These are phyloP conservation scores for Rhizophlyctis rosea DNA, from an alignment of 192 early-diverging fungal genomes.

Conservation along the genomic window DNA sequence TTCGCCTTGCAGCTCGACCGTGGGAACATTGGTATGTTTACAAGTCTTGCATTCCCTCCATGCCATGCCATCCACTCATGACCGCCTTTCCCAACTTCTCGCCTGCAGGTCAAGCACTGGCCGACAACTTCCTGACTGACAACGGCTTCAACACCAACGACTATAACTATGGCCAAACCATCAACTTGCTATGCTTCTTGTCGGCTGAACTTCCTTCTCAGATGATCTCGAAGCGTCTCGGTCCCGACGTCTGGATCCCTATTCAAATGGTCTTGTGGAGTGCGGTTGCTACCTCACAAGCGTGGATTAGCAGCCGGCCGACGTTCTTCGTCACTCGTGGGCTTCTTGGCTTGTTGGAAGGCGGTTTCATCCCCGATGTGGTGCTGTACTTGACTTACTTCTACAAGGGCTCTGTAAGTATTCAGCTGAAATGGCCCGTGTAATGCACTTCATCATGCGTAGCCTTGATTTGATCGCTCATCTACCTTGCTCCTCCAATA, in stretches of 20 bases:
- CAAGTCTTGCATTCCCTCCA: no score
- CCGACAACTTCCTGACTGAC: constrained; percentile 39
- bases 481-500: neutral
- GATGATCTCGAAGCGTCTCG: constrained; percentile 45
- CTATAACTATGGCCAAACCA: constrained; percentile 37
- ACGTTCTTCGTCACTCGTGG: constrained; percentile 46
- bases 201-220: constrained; percentile 52
- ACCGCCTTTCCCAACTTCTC: neutral
- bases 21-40: constrained; percentile 48
- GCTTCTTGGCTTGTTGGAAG: constrained; percentile 51
- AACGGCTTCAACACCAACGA: constrained; percentile 43
- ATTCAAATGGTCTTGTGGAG: constrained; percentile 36
- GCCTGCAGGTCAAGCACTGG: constrained; percentile 6
- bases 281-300: constrained; percentile 28
- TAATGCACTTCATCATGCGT: neutral
- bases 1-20: constrained; percentile 52
- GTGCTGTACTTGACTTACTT: constrained; percentile 49
- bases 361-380: constrained; percentile 48
- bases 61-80: no score
- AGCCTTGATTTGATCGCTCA: neutral
- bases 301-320: constrained; percentile 31
- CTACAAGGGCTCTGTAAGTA: constrained; percentile 38
- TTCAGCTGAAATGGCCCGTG: no score
- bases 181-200: constrained; percentile 47
- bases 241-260: constrained; percentile 56